Base-by-base conservation (phyloP, 192 early-diverging fungal species). In the Spizellomyces sp. region DNA sequence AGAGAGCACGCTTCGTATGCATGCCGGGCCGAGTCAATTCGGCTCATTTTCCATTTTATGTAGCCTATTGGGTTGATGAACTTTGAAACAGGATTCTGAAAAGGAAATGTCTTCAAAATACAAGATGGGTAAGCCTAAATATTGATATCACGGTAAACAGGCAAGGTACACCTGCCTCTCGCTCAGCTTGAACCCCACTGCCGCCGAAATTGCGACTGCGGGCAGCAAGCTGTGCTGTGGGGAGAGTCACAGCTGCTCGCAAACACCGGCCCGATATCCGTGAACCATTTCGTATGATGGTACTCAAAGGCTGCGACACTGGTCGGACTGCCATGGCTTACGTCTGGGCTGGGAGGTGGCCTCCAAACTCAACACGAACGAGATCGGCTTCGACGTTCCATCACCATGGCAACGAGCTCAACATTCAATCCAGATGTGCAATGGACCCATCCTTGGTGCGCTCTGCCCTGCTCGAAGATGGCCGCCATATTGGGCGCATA, bases 11-110 rank as follows among this genome's bases (percentile, higher is more conserved):
- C 44, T 66, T 84, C 80, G 52, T 82, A 84, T 10, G 66, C 75
- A 15, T 47, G 45, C 41, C 80, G 67, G 4, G 77, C 83, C 9
- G 60, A 50, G 57, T 84, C 83, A 44, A 84, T 82, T 21, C 72
- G 69, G 75, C 62, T 59, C 83, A 84, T 84, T 67, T 80, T 79
- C 69, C 66, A 77, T 64, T 82, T 75, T 48, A 82, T 73, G 58
- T 75, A 78, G 6, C 75, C 72, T 66, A 82, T 58, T 36, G 83
- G 83, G 56, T 79, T 74, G 22, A 79, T 44, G 41, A 80, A 15
- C 55, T 62, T 66, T 4, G 63, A 10, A 21, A 66, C 46, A 6
- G 64, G 41, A 43, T 59, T 66, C 27, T 66, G 54, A 44, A 45
- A 73, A 9, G 71, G 71, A 15, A 66, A 72, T 41, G 70, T 42